phyloP scores from a whole-genome alignment of 2,329 filamentous ascomycete genomes.

The Teratosphaeria viscida region DNA sequence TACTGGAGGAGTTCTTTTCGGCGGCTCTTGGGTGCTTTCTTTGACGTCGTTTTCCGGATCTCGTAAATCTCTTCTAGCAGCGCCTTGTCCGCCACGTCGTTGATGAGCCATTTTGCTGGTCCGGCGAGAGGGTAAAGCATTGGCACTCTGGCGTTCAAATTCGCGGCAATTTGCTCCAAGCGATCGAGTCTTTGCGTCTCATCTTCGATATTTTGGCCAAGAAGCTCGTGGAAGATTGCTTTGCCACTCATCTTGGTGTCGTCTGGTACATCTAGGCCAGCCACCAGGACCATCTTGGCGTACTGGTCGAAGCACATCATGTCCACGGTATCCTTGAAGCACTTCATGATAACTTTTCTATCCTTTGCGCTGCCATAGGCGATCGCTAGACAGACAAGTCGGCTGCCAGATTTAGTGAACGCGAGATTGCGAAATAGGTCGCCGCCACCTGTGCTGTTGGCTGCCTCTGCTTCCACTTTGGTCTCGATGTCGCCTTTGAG shows the following conservation, averaged over 20 bases:
- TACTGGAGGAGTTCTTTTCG: slow-evolving; percentile 65
- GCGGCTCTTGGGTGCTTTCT: slow-evolving; percentile 74
- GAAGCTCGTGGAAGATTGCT: slow-evolving; percentile 74
- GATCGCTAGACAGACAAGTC: slow-evolving; percentile 69
- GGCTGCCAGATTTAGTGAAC: slow-evolving; percentile 81
- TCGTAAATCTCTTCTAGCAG: slow-evolving; percentile 67
- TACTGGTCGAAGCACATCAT: slow-evolving; percentile 71
- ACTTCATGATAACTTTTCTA: slow-evolving; percentile 75
- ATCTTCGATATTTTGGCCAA: slow-evolving; percentile 51
- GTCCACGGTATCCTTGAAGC: slow-evolving; percentile 82
- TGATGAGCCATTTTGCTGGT: slow-evolving; percentile 52
- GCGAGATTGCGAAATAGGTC: slow-evolving; percentile 91
- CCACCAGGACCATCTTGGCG: slow-evolving; percentile 70
- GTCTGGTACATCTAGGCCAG: slow-evolving; percentile 84
- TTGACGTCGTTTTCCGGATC: slow-evolving; percentile 74
- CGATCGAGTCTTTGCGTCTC: slow-evolving; percentile 37
- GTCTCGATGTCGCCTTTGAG: slow-evolving; percentile 78
- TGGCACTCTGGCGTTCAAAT: slow-evolving; percentile 53
- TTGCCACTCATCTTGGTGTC: slow-evolving; percentile 85
- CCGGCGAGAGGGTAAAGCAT: slow-evolving; percentile 73
- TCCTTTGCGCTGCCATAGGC: slow-evolving; percentile 87
- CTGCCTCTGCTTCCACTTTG: slow-evolving; percentile 23
- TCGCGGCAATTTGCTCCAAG: slow-evolving; percentile 56
- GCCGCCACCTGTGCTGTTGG: slow-evolving; percentile 43
- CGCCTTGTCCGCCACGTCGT: slow-evolving; percentile 54